Base-by-base conservation (phyloP, 2,329 filamentous ascomycete species). In the Colletotrichum aenigma region DNA sequence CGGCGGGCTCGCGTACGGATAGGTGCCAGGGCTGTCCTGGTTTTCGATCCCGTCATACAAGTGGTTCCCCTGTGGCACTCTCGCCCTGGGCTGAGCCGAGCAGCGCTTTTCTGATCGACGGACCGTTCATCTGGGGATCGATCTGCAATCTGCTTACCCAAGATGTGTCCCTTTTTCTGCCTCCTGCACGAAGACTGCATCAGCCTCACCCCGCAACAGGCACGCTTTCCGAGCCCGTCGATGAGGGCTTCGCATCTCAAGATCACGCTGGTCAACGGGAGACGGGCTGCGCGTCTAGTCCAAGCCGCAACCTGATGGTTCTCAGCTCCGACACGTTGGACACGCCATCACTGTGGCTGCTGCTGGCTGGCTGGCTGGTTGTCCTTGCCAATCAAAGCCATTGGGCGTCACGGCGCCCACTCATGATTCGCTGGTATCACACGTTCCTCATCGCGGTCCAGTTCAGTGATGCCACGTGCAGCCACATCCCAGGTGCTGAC, bases 71-170 rank as follows among this genome's bases (percentile, higher is more conserved):
- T 73, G 64, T 48, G 70, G 43, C 43, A 52, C 56, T 61, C 34
- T 75, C 62, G 38, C 72, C 36, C 68, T 61, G 55, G 61, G 32
- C 66, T 34, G 18, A n/a, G 7, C 36, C 56, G 67, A 58, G 24
- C 55, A 30, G 43, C 32, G 30, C 62, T 73, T 74, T 48, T 69
- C 56, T 52, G 74, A 76, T 76, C 74, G 74, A 74, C 74, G 24
- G 58, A 24, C 58, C 34, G 64, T 55, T 69, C 70, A 66, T 73
- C 70, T 65, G 70, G 73, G 65, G 74, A 74, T 74, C 64, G 65
- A 74, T 76, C 74, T 76, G 38, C 58, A 75, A 75, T 72, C 56
- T 67, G 70, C 58, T 38, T 73, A 73, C 58, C 65, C 36, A 73
- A 62, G 43, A 64, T 36, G 70, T 34, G 58, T 52, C 48, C 21